A percentile compares a stretch with the other conserved stretches of the same genome.
Conservation (phyloP, 169 alveolate species). For the Cryptosporidium muris region DNA sequence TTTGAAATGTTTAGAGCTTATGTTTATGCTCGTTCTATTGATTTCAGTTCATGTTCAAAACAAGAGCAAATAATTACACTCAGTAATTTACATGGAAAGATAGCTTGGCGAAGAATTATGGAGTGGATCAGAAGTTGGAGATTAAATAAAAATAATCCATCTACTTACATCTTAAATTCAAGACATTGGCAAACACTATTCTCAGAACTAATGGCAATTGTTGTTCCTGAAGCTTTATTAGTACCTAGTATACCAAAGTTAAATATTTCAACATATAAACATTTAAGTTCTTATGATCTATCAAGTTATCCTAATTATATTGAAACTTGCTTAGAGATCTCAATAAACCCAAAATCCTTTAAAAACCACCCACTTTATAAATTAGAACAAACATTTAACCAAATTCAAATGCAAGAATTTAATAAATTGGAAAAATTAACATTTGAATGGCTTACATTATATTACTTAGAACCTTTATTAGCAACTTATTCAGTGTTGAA, state of each 20-base stretch:
- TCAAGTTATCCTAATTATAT: not conserved
- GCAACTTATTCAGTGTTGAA: slow-evolving; percentile 24
- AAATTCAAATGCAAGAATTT: too few relatives aligned
- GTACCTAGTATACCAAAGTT: slow-evolving; percentile 26
- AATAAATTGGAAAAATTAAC: slow-evolving; percentile 4
- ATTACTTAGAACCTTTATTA: slow-evolving; percentile 53
- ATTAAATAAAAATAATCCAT: not conserved
- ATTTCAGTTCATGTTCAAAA: too few relatives aligned
- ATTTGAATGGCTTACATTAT: slow-evolving; percentile 33
- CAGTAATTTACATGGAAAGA: not conserved
- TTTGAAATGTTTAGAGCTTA: not conserved
- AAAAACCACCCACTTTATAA: not conserved
- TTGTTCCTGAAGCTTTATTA: slow-evolving; percentile 29
- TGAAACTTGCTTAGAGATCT: not conserved
- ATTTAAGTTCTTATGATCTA: too few relatives aligned
- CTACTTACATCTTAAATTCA: slow-evolving; percentile 15
- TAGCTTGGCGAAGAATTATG: slow-evolving; percentile 40
- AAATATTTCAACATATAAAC: too few relatives aligned
- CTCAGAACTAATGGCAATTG: slow-evolving; percentile 47
- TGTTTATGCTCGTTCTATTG: slow-evolving; percentile 32
- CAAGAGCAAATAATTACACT: not conserved
- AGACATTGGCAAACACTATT: slow-evolving; percentile 49
- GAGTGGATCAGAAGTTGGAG: slow-evolving; percentile 45
- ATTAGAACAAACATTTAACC: too few relatives aligned
- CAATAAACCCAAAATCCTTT: too few relatives aligned